Conservation (phyloP, 2,329 filamentous ascomycete species). For the Cladophialophora chaetospira region DNA sequence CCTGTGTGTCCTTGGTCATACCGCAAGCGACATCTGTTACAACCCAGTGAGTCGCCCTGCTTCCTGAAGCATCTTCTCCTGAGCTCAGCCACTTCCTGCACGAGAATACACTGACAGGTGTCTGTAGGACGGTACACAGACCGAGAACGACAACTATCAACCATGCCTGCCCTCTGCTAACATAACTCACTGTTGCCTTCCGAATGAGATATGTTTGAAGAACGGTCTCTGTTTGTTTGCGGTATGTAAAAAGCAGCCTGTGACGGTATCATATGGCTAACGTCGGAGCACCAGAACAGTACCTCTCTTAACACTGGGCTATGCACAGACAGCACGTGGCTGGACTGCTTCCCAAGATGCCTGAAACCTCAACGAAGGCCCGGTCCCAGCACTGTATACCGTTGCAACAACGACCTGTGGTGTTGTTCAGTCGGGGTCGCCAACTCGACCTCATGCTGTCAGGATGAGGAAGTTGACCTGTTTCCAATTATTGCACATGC, state of each 20-base stretch:
- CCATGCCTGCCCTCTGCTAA: slow-evolving; percentile 7
- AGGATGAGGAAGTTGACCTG: slow-evolving; percentile 1
- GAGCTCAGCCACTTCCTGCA: not conserved
- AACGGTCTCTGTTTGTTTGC: slow-evolving; percentile 3
- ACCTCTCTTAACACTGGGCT: slow-evolving; percentile 11
- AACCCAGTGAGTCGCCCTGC: not conserved
- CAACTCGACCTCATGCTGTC: slow-evolving; percentile 17
- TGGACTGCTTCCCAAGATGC: slow-evolving; percentile 11
- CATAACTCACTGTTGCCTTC: slow-evolving; percentile 7
- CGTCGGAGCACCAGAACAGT: not conserved
- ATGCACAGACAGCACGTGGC: slow-evolving; percentile 17
- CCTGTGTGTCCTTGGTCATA: not conserved
- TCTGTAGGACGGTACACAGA: slow-evolving; percentile 5
- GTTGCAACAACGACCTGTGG: slow-evolving; percentile 9
- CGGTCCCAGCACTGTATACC: slow-evolving; percentile 8
- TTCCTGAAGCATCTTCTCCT: not conserved
- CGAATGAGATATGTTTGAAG: slow-evolving; percentile 5
- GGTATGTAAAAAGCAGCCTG: not conserved
- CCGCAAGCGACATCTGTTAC: not conserved
- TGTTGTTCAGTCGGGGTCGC: slow-evolving; percentile 12
- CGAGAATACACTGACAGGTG: not conserved
- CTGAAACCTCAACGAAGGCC: not conserved
- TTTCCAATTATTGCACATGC: slow-evolving; percentile 9
- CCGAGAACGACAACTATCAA: not conserved
- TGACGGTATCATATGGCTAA: not conserved